phyloP scores from a whole-genome alignment of 116 monocot genomes.

The Zostera marina region DNA sequence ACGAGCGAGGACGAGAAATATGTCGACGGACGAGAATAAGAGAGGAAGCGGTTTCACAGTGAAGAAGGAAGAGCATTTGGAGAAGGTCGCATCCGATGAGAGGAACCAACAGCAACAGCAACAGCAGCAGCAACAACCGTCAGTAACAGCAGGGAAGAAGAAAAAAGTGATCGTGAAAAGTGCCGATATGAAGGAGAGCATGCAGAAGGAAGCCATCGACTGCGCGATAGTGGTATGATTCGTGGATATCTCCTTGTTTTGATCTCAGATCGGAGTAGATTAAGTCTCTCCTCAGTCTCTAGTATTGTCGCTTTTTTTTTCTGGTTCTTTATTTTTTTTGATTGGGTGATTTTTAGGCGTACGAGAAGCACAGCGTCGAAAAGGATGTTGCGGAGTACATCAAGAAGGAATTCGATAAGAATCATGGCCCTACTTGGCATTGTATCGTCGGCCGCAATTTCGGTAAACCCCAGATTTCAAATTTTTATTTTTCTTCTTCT shows the following conservation, averaged over 20 bases:
- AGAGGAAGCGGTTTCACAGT: conserved; percentile 1
- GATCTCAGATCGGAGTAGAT: not conserved
- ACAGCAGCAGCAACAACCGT: not conserved
- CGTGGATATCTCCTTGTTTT: not conserved
- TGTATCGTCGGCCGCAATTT: conserved; percentile 97
- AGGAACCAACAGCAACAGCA: conserved; percentile 2
- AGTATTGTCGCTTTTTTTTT: not conserved
- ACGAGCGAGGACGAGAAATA: not conserved
- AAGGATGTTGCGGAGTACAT: conserved; percentile 92
- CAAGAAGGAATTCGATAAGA: conserved; percentile 96
- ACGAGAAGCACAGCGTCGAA: conserved; percentile 66
- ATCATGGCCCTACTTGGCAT: conserved; percentile 89
- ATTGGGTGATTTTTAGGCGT: conserved; percentile 27
- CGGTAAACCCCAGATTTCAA: conserved; percentile 17
- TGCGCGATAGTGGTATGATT: conserved; percentile 44
- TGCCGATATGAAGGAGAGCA: conserved; percentile 85
- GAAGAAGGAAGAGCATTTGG: not conserved
- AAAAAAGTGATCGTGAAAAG: conserved; percentile 60
- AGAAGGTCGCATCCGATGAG: conserved; percentile 10
- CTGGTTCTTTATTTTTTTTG: not conserved
- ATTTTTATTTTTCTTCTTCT: not conserved
- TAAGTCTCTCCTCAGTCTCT: not conserved
- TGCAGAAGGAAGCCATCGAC: conserved; percentile 68
- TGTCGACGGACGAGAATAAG: conserved; percentile 8
- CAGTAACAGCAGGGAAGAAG: conserved; percentile 1